Conservation (phyloP, 2,329 filamentous ascomycete species). For the Microdochium trichocladiopsis region DNA sequence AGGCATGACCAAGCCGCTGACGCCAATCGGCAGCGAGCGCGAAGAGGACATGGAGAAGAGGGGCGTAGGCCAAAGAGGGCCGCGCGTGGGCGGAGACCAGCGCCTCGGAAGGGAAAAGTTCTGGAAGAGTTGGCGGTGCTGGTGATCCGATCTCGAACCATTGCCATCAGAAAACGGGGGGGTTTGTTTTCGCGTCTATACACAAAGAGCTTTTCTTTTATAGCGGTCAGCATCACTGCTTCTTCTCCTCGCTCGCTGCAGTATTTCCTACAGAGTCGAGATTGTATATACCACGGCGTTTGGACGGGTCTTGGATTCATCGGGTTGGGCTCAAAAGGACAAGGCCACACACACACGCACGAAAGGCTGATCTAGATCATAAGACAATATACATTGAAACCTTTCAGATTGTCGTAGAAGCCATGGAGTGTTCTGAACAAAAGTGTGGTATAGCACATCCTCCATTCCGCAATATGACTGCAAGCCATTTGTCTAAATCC, state of each 20-base stretch:
- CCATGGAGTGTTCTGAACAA: no score
- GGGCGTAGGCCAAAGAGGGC: conserved; percentile 22
- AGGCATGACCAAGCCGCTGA: conserved; percentile 51
- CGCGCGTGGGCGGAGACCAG: conserved; percentile 35
- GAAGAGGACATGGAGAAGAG: conserved; percentile 31
- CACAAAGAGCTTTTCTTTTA: background rate
- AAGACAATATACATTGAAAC: background rate
- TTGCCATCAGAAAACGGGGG: background rate
- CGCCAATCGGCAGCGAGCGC: conserved; percentile 34
- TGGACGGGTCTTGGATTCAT: background rate
- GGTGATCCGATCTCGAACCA: conserved; percentile 25
- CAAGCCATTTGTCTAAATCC: no score
- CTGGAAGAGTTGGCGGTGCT: conserved; percentile 50
- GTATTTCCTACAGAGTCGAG: background rate
- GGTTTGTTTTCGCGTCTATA: background rate
- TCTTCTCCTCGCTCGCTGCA: background rate
- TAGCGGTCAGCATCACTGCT: background rate
- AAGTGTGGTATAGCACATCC: no score
- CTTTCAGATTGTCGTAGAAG: background rate
- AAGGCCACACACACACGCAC: background rate
- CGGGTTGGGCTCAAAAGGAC: background rate
- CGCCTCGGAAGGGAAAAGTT: conserved; percentile 38
- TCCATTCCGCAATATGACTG: no score
- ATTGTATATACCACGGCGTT: background rate
- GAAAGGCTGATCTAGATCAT: background rate